Conservation (phyloP, 2,329 filamentous ascomycete genomes). For the Pseudogymnoascus verrucosus region DNA sequence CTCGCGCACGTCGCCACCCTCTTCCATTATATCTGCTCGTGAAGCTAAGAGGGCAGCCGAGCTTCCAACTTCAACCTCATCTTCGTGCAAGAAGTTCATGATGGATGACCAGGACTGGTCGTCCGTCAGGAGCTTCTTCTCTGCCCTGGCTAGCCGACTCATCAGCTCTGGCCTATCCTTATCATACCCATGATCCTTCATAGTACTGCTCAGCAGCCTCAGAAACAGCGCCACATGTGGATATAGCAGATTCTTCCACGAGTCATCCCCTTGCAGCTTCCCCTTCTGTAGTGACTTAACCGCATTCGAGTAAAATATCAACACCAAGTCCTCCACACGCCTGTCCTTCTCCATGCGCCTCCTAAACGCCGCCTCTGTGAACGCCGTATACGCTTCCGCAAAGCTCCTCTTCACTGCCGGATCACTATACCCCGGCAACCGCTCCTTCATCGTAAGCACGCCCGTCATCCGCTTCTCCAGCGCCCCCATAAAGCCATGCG, state of each 20-base stretch:
- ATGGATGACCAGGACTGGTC: too few species aligned
- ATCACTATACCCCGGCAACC: conserved; percentile 81
- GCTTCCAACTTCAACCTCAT: too few species aligned
- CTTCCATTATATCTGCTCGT: too few species aligned
- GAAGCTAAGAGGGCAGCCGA: too few species aligned
- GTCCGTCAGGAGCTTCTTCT: conserved; percentile 63
- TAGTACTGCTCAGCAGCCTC: conserved; percentile 68
- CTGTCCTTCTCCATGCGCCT: conserved; percentile 92
- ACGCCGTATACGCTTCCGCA: conserved; percentile 85
- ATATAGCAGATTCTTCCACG: conserved; percentile 87
- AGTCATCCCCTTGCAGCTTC: conserved; percentile 69
- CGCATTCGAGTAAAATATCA: conserved; percentile 94
- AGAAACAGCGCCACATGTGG: conserved; percentile 93
- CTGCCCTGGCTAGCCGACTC: conserved; percentile 67
- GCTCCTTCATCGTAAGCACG: conserved; percentile 67
- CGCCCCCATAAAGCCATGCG: conserved; percentile 40
- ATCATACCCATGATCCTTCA: conserved; percentile 78
- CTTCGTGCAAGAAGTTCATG: too few species aligned
- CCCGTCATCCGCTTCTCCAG: conserved; percentile 41
- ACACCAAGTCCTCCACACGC: conserved; percentile 80
- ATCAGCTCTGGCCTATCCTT: conserved; percentile 80
- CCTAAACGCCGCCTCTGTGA: conserved; percentile 81
- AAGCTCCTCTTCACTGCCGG: conserved; percentile 88
- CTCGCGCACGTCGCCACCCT: too few species aligned
- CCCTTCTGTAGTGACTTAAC: conserved; percentile 82